A percentile compares a stretch with the other conserved stretches of the same genome.
Evolutionary conservation across 768 basidiomycete species (phyloP).

Genomic region (Pholiota microspora): DNA sequence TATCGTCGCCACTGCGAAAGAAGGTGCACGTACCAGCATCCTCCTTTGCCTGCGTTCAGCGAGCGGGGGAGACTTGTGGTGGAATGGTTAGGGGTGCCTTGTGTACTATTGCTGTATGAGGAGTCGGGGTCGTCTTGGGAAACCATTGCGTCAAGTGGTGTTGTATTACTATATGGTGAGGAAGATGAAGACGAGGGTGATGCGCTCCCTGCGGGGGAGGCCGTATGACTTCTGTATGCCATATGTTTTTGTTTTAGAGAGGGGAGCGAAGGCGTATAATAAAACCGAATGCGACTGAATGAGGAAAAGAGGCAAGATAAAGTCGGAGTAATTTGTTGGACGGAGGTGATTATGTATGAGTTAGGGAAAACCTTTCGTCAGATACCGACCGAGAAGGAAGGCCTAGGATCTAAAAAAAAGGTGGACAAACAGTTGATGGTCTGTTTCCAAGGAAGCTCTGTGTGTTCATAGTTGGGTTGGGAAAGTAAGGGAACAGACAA

Average conservation of each 20-base stretch:
- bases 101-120: slow-evolving; percentile 27
- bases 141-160: slow-evolving; percentile 34
- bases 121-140: slow-evolving; percentile 36
- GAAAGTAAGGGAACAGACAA: slow-evolving; percentile 20
- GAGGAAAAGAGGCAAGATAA: slow-evolving; percentile 23
- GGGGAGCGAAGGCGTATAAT: slow-evolving; percentile 23
- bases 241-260: slow-evolving; percentile 31
- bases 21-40: slow-evolving; percentile 64
- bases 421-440: slow-evolving; percentile 36
- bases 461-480: slow-evolving; percentile 3
- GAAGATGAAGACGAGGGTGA: slow-evolving; percentile 47
- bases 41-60: slow-evolving; percentile 62
- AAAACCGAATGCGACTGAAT: slow-evolving; percentile 23
- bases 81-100: slow-evolving; percentile 46
- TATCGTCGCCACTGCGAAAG: not conserved
- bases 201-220: slow-evolving; percentile 48
- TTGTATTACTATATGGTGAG: slow-evolving; percentile 40
- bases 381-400: slow-evolving; percentile 32
- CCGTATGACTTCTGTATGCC: slow-evolving; percentile 48
- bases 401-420: slow-evolving; percentile 34
- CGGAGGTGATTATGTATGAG: slow-evolving; percentile 32
- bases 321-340: slow-evolving; percentile 13
- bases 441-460: slow-evolving; percentile 42
- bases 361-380: slow-evolving; percentile 33
- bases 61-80: slow-evolving; percentile 51